Evolutionary conservation across 2,329 filamentous ascomycete species (phyloP).

Genomic region (Tolypocladium paradoxum): DNA sequence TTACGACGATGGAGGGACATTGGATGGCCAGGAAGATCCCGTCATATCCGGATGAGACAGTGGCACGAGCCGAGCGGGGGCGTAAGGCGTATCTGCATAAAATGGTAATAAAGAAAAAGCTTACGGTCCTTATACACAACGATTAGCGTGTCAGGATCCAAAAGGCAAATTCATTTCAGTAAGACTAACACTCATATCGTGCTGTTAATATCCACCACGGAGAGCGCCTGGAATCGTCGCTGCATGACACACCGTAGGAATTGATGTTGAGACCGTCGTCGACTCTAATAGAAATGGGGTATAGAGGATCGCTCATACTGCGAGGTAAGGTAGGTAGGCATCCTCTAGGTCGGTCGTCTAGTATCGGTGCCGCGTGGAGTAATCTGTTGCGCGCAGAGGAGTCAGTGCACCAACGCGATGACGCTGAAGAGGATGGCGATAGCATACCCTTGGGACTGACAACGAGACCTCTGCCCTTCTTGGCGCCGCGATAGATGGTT

Average conservation of each 20-base stretch:
- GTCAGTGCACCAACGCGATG: constrained; percentile 1
- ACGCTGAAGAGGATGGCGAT: not conserved
- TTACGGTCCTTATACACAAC: not conserved
- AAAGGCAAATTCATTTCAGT: not conserved
- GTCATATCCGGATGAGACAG: not conserved
- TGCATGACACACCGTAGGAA: not conserved
- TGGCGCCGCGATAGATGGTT: constrained; percentile 95
- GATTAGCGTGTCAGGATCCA: constrained; percentile 1
- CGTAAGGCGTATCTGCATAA: constrained; percentile 2
- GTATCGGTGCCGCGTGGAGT: constrained; percentile 27
- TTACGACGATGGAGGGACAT: not conserved
- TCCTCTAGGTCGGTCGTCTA: constrained; percentile 6
- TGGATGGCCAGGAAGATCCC: not conserved
- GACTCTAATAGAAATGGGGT: not conserved
- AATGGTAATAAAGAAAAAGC: not conserved
- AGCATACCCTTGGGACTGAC: constrained; percentile 74
- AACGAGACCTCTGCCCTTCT: constrained; percentile 93
- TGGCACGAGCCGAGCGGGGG: not conserved
- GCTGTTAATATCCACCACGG: not conserved
- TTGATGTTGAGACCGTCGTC: not conserved
- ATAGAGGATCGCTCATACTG: not conserved
- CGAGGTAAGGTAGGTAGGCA: not conserved
- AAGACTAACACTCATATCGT: not conserved
- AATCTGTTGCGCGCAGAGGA: constrained; percentile 11
- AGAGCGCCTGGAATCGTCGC: not conserved